phyloP scores from a whole-genome alignment of 2,329 filamentous ascomycete genomes.

The Lasiodiplodia theobromae region DNA sequence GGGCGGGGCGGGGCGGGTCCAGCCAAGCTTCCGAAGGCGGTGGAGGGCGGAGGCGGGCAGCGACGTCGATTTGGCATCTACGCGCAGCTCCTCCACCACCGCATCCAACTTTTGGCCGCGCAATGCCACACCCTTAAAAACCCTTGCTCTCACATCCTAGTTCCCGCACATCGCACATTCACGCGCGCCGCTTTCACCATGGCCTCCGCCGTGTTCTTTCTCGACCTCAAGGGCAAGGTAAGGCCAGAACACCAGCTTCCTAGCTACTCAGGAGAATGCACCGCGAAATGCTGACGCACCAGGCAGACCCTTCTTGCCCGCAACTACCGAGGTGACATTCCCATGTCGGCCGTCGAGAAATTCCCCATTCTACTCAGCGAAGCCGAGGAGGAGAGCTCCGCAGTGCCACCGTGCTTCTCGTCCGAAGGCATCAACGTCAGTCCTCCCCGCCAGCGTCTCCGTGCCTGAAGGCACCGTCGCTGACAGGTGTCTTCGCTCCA shows the following conservation, averaged over 20 bases:
- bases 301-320: conserved; percentile 91
- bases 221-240: conserved; percentile 99
- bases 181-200: conserved; percentile 60
- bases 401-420: conserved; percentile 96
- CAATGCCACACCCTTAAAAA: conserved; percentile 24
- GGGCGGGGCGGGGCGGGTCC: background rate
- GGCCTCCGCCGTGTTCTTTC: conserved; percentile 98
- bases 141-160: background rate
- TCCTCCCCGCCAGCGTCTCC: conserved; percentile 36
- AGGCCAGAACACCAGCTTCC: conserved; percentile 36
- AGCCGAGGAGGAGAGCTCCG: conserved; percentile 98
- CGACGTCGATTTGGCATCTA: conserved; percentile 28
- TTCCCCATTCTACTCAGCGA: conserved; percentile 96
- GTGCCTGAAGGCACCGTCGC: background rate
- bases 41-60: conserved; percentile 15
- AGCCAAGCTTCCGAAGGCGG: conserved; percentile 12
- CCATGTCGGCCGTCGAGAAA: conserved; percentile 98
- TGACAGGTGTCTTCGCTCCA: conserved; percentile 45
- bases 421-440: conserved; percentile 96
- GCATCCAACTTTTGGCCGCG: conserved; percentile 10
- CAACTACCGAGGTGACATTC: conserved; percentile 98
- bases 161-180: background rate
- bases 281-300: conserved; percentile 35
- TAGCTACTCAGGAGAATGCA: conserved; percentile 32
- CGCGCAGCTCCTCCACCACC: conserved; percentile 19